Conservation (phyloP, 805 yeast genomes). For the Cyberlindnera sargentensis region DNA sequence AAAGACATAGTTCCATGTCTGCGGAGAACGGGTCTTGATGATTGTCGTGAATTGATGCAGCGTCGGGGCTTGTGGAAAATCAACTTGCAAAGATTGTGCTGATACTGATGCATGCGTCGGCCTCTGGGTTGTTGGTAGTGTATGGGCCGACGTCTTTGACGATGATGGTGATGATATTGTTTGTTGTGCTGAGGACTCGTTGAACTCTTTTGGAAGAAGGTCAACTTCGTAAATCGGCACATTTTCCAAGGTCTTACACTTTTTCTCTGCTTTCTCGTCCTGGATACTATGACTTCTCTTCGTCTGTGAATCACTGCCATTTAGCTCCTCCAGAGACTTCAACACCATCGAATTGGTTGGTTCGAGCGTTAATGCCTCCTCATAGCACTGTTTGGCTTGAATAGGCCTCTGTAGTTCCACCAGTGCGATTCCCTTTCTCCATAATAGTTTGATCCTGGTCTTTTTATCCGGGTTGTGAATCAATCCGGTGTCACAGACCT, state of each 20-base stretch:
- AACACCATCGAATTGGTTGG: slow-evolving; percentile 32
- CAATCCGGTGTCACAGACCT: slow-evolving; percentile 46
- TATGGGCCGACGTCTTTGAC: background rate
- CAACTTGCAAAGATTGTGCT: slow-evolving; percentile 2
- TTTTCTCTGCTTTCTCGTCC: slow-evolving; percentile 31
- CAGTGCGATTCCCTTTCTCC: slow-evolving; percentile 41
- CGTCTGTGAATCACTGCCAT: slow-evolving; percentile 11
- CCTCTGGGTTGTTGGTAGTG: background rate
- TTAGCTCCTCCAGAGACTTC: slow-evolving; percentile 28
- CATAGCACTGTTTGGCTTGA: slow-evolving; percentile 26
- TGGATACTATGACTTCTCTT: slow-evolving; percentile 45
- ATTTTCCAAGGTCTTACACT: slow-evolving; percentile 12
- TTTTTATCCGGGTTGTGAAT: slow-evolving; percentile 22
- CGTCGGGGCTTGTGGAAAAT: slow-evolving; percentile 39
- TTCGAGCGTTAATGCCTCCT: slow-evolving; percentile 34
- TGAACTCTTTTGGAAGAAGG: slow-evolving; percentile 33
- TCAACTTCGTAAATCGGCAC: slow-evolving; percentile 38
- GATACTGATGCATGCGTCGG: background rate
- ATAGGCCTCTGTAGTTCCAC: slow-evolving; percentile 22
- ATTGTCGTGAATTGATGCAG: slow-evolving; percentile 37
- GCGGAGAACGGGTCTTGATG: slow-evolving; percentile 28
- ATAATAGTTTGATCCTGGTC: slow-evolving; percentile 40
- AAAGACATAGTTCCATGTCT: slow-evolving; percentile 33
- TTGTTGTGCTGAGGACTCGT: background rate
- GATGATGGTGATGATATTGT: slow-evolving; percentile 1